Percentiles rank a stretch among this genome's conserved stretches.
Evolutionary conservation across 176 grass and related monocot species (phyloP).

Genomic region (Rhipidocladum racemiflorum): DNA sequence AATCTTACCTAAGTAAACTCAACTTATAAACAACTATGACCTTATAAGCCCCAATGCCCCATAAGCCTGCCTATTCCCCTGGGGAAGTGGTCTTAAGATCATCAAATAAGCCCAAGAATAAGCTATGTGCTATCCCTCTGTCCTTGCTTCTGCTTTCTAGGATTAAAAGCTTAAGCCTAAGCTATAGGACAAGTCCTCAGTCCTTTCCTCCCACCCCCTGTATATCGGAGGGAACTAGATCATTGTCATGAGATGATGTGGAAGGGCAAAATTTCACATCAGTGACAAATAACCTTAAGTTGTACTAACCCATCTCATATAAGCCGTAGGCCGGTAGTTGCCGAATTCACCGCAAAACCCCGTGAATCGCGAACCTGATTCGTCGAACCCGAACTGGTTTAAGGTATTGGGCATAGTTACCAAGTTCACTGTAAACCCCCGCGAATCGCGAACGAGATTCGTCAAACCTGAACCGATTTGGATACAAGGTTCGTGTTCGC

Average conservation of each 20-base stretch:
- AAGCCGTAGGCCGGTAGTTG: too few species aligned
- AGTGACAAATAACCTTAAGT: neutral
- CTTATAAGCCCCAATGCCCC: neutral
- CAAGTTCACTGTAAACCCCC: too few species aligned
- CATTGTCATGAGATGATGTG: neutral
- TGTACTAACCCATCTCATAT: neutral
- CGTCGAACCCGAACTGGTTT: too few species aligned
- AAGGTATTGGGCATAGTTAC: too few species aligned
- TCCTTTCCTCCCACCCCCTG: neutral
- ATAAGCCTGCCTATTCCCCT: neutral
- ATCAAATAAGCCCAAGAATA: neutral
- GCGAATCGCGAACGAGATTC: too few species aligned
- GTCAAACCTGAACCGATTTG: too few species aligned
- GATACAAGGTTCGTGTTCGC: too few species aligned
- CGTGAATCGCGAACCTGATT: too few species aligned
- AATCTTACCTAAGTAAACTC: neutral
- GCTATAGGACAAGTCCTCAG: neutral
- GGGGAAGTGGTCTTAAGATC: neutral
- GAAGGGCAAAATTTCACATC: neutral
- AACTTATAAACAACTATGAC: neutral
- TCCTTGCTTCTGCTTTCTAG: conserved; percentile 9
- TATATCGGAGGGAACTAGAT: neutral
- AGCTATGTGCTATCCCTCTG: neutral
- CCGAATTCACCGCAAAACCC: too few species aligned
- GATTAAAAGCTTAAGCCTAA: neutral